A percentile compares a stretch with the other conserved stretches of the same genome.
phyloP scores from a whole-genome alignment of 1,284 basidiomycete genomes.

The Fomitopsis schrenkii region DNA sequence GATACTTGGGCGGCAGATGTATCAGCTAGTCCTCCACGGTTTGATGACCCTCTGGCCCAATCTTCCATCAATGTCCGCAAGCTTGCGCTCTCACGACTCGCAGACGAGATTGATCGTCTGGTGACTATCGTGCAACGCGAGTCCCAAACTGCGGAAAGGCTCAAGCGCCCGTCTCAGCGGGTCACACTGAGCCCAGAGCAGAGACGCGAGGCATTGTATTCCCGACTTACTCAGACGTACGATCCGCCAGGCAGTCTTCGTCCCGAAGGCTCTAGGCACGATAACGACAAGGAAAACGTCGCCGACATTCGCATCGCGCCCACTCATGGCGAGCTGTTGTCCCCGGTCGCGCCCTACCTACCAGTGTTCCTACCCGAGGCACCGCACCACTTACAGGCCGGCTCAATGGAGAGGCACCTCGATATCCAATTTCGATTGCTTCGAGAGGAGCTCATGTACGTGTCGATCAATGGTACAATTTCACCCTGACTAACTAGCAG shows the following conservation, averaged over 20 bases:
- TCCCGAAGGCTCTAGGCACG: constrained; percentile 40
- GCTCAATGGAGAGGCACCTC: constrained; percentile 31
- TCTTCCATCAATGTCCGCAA: constrained; percentile 23
- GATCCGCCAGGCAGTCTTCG: constrained; percentile 32
- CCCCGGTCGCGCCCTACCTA: constrained; percentile 26
- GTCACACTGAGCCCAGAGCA: constrained; percentile 20
- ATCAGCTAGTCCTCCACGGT: constrained; percentile 29
- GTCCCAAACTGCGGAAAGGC: constrained; percentile 16
- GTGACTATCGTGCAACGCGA: constrained; percentile 45
- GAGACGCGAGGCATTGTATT: constrained; percentile 14
- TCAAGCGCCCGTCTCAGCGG: constrained; percentile 29
- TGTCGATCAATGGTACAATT: neutral
- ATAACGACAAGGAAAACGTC: constrained; percentile 35
- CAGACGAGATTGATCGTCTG: constrained; percentile 40
- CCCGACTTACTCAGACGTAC: constrained; percentile 22
- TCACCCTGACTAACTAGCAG: neutral
- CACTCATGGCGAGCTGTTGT: constrained; percentile 33
- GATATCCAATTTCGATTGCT: constrained; percentile 41
- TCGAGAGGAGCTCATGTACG: constrained; percentile 36
- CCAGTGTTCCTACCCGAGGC: constrained; percentile 37
- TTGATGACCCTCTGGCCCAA: constrained; percentile 30
- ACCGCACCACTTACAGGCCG: constrained; percentile 30
- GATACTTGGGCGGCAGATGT: constrained; percentile 43
- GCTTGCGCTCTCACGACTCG: constrained; percentile 36
- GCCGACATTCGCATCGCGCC: constrained; percentile 33